Evolutionary conservation across 305 asterid genomes (phyloP).

Genomic region (Ruellia speciosa): DNA sequence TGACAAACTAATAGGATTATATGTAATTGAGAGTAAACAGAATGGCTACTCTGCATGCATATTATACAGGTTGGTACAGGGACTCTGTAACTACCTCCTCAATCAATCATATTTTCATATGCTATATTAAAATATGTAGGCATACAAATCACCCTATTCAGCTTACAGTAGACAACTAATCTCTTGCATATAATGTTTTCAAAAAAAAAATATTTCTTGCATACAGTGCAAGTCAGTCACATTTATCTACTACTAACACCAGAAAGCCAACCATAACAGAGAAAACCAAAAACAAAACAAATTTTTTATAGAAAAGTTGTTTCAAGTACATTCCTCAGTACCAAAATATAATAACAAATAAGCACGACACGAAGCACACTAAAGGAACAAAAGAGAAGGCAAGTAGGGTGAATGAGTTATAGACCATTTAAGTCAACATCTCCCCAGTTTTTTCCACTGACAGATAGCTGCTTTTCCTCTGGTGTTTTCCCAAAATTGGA

Average conservation of each 20-base stretch:
- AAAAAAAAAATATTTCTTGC: background rate
- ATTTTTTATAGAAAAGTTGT: background rate
- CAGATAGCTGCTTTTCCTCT: conserved; percentile 89
- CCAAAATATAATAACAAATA: conserved; percentile 1
- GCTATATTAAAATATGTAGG: background rate
- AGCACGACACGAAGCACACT: background rate
- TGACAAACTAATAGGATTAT: background rate
- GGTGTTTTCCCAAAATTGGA: conserved; percentile 55
- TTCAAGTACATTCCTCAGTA: conserved; percentile 1
- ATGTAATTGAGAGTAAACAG: background rate
- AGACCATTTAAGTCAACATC: conserved; percentile 89
- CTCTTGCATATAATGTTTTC: conserved; percentile 1
- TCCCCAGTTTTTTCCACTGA: conserved; percentile 98
- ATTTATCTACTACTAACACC: background rate
- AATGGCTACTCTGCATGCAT: background rate
- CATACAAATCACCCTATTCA: conserved; percentile 3
- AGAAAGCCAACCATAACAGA: conserved; percentile 9
- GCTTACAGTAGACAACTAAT: conserved; percentile 3
- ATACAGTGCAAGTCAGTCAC: background rate
- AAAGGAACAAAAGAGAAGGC: background rate
- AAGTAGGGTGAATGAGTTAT: background rate
- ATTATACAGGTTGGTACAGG: no score
- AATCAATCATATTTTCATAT: background rate
- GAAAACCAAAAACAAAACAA: conserved; percentile 2
- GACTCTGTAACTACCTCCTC: background rate